These are phyloP conservation scores for Rhamnella rubrinervis DNA, from an alignment of 331 rosid genomes.

Conservation along the genomic window DNA sequence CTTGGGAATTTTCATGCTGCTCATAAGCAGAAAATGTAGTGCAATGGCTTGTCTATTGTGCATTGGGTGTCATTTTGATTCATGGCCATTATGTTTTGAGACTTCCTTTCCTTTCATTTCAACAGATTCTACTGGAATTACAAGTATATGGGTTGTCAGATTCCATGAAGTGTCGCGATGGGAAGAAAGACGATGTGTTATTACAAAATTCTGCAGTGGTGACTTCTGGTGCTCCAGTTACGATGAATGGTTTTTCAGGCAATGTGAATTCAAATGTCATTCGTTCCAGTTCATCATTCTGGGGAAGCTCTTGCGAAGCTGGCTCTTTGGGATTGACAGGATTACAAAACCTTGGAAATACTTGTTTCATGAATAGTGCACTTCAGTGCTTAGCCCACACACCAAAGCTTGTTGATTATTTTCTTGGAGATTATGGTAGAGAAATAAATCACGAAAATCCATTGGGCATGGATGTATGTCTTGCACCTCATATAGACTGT, in stretches of 20 bases:
- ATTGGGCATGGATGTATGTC: conserved; percentile 95
- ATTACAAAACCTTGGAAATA: conserved; percentile 93
- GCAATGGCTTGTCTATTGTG: conserved; percentile 17
- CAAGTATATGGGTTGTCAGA: conserved; percentile 98
- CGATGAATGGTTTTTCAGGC: conserved; percentile 66
- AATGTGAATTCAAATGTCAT: conserved; percentile 41
- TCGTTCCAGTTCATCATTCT: conserved; percentile 46
- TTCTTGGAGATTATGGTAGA: conserved; percentile 87
- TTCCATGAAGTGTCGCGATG: conserved; percentile 69
- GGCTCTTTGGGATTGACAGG: conserved; percentile 95
- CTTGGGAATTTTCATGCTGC: conserved; percentile 12
- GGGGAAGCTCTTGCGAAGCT: conserved; percentile 71
- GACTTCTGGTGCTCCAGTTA: conserved; percentile 40
- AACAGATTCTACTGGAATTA: conserved; percentile 81
- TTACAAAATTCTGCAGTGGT: conserved; percentile 18
- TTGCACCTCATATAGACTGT: conserved; percentile 8
- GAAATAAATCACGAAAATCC: conserved; percentile 91
- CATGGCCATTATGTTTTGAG: conserved; percentile 20
- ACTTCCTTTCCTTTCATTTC: conserved; percentile 14
- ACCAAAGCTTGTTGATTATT: conserved; percentile 95
- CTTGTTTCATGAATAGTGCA: conserved; percentile 99
- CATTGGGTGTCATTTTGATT: conserved; percentile 17
- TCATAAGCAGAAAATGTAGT: conserved; percentile 7
- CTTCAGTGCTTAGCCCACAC: conserved; percentile 97
- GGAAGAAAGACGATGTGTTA: conserved; percentile 62